These are phyloP conservation scores for Thymus mandschuricus DNA, from an alignment of 257 asterid species.

Conservation along the genomic window DNA sequence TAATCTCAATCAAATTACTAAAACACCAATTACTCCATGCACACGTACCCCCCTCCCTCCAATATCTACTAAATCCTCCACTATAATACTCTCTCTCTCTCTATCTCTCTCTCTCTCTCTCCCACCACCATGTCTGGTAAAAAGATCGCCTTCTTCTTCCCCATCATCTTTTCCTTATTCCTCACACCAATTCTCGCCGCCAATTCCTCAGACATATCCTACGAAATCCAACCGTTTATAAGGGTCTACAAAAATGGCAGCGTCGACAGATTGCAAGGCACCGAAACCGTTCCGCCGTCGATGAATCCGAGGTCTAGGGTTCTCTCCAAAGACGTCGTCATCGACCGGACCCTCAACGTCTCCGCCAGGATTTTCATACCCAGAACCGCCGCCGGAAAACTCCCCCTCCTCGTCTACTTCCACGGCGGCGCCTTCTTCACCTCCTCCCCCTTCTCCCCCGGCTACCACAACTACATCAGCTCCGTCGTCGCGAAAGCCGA, in stretches of 20 bases:
- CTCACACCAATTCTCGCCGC: constrained; percentile 8
- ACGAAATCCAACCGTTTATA: constrained; percentile 35
- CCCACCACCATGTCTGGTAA: not conserved
- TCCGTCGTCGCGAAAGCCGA: constrained; percentile 48
- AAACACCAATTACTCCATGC: too few species aligned
- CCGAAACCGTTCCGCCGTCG: constrained; percentile 38
- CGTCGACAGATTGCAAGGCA: constrained; percentile 42
- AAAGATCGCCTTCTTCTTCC: not conserved
- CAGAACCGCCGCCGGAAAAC: constrained; percentile 34
- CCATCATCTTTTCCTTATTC: not conserved
- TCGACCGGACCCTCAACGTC: constrained; percentile 30
- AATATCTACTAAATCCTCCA: too few species aligned
- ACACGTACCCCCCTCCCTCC: too few species aligned
- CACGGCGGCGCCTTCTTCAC: constrained; percentile 66
- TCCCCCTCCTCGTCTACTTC: constrained; percentile 58
- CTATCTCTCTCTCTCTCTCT: not conserved
- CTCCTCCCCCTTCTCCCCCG: constrained; percentile 48
- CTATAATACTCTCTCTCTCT: not conserved
- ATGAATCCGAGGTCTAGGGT: constrained; percentile 40
- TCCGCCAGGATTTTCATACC: constrained; percentile 52
- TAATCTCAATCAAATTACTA: too few species aligned
- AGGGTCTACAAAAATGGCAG: constrained; percentile 48
- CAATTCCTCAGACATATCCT: constrained; percentile 31
- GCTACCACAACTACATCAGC: constrained; percentile 40
- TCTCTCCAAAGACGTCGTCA: constrained; percentile 47